Evolutionary conservation across 805 yeast species (phyloP).

Genomic region (Lipomyces yamanashiensis): DNA sequence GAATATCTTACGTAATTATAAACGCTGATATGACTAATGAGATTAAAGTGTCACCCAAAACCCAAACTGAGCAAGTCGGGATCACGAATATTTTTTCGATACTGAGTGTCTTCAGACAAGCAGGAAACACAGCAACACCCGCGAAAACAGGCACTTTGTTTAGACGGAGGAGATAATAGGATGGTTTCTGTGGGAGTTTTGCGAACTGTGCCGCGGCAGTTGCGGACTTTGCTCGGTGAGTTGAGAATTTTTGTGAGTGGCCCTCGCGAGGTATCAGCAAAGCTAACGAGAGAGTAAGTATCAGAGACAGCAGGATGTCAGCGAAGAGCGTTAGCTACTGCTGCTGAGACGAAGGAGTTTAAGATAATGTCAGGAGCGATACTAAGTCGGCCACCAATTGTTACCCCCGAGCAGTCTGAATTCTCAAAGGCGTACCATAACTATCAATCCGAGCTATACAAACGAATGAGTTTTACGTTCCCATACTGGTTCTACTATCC

Average conservation of each 20-base stretch:
- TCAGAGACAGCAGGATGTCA: constrained; percentile 5
- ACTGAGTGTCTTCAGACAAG: neutral
- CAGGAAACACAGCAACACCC: too few species aligned
- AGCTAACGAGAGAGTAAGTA: neutral
- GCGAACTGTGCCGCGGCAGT: neutral
- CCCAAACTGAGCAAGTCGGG: neutral
- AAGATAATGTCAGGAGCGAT: constrained; percentile 52
- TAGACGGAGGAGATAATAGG: too few species aligned
- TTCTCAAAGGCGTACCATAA: constrained; percentile 77
- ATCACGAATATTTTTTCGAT: constrained; percentile 7
- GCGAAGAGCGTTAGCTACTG: neutral
- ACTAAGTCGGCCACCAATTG: constrained; percentile 80
- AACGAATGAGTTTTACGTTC: constrained; percentile 95
- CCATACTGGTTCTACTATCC: constrained; percentile 91
- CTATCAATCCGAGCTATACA: constrained; percentile 85
- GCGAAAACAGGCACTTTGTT: neutral
- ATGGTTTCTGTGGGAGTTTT: neutral
- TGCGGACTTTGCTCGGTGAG: too few species aligned
- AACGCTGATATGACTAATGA: neutral
- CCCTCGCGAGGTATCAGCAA: too few species aligned
- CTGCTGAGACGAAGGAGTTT: constrained; percentile 1
- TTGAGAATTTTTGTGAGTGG: too few species aligned
- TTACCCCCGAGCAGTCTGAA: constrained; percentile 73
- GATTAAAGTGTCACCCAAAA: neutral
- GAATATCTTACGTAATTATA: neutral